Base-by-base conservation (phyloP, 768 basidiomycete genomes). In the Lyophyllum atratum region DNA sequence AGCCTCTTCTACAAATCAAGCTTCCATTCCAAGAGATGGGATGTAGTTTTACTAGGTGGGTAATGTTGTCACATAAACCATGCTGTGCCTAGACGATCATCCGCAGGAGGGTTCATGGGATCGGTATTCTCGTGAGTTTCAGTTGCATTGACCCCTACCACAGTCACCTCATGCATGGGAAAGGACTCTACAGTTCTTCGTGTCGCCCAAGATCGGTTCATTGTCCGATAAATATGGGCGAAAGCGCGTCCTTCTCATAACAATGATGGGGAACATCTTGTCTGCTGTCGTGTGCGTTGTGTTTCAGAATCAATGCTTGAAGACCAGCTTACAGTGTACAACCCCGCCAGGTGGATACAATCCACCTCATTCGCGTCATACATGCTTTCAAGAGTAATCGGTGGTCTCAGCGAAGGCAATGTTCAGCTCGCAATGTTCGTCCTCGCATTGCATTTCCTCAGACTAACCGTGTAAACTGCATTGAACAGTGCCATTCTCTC, bases 391-490 rank as follows among this genome's bases (percentile, higher is more conserved):
- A 85, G 96, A 14, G 79, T 98, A 5, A 86, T 98, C 33, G 95
- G 95, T 10, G 96, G 96, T 3, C 77, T 98, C 9, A 93, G 92
- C 66, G 96, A 99, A 76, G 96, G 96, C 44, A 99, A 99, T 67
- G 96, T 98, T 11, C 96, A 99, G 69, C 78, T 99, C 44, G 90
- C 92, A 45, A 95, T 95, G 94, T 94, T 67, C 63, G 89, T 81
- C 29, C 46, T 28, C 22, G 24, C 29, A 33, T n/a, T 22, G 8
- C 17, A 59, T 28, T n/a, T 42, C 25, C 4, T 40, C 45, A 28
- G 25, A 15, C 37, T 34, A 15, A 26, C n/a, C 39, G 31, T 17
- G 55, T 50, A 55, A n/a, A 22, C 48, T 29, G 14, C 31, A 26
- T 56, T 52, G 21, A 56, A 44, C 62, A 97, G 93, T 65, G 95